Conservation (phyloP, 495 filamentous ascomycete genomes). For the Talaromyces proteolyticus region DNA sequence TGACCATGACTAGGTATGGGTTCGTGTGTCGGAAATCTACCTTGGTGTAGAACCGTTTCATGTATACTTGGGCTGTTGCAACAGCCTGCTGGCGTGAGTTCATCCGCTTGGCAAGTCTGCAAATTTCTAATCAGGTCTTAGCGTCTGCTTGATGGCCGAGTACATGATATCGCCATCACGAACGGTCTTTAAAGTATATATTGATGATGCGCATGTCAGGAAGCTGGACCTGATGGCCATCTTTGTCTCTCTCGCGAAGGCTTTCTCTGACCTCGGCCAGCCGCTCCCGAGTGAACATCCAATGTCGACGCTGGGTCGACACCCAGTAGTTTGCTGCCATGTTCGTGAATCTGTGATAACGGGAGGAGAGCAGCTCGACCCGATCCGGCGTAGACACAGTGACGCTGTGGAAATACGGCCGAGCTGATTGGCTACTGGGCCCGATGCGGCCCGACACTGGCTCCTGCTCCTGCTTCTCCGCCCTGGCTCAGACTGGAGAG, state of each 20-base stretch:
- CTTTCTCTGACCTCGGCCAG: constrained; percentile 65
- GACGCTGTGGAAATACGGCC: too few relatives aligned
- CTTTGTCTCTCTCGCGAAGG: constrained; percentile 67
- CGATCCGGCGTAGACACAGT: too few relatives aligned
- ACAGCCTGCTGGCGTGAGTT: constrained; percentile 81
- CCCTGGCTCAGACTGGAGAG: not conserved
- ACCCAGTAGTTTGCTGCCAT: constrained; percentile 99
- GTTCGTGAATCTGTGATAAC: too few relatives aligned
- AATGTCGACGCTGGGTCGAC: constrained; percentile 82
- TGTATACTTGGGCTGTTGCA: constrained; percentile 90
- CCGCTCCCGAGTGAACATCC: constrained; percentile 81
- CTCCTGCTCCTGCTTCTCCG: not conserved
- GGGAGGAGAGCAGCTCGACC: too few relatives aligned
- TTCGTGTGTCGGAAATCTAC: constrained; percentile 91
- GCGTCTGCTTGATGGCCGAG: not conserved
- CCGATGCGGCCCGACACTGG: not conserved
- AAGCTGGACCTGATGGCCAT: constrained; percentile 69
- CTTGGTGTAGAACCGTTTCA: constrained; percentile 88
- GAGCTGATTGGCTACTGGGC: not conserved
- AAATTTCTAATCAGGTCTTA: constrained; percentile 55
- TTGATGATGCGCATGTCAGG: constrained; percentile 77
- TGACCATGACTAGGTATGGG: constrained; percentile 84
- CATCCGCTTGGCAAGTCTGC: constrained; percentile 72
- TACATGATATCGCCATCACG: not conserved
- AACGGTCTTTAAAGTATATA: constrained; percentile 70